Conservation (phyloP, 495 filamentous ascomycete genomes). For the Thozetella sp. region DNA sequence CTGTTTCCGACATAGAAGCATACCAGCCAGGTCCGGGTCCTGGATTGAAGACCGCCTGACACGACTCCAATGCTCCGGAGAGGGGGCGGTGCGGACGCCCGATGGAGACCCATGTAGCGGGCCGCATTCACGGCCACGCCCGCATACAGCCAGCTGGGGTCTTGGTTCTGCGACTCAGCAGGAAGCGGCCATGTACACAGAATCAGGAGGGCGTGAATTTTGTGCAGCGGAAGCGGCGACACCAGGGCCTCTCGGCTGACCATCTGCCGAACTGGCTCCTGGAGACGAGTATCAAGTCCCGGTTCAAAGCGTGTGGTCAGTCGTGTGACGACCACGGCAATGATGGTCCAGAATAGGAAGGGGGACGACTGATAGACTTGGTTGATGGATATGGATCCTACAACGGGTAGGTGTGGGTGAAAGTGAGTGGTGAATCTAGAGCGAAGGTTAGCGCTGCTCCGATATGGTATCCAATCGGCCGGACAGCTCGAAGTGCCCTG, state of each 20-base stretch:
- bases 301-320: conserved; percentile 3
- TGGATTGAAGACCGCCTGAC: conserved; percentile 15
- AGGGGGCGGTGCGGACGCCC: conserved; percentile 10
- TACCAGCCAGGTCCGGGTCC: conserved; percentile 27
- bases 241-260: conserved; percentile 14
- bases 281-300: neutral
- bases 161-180: conserved; percentile 18
- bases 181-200: conserved; percentile 32
- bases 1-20: conserved; percentile 28
- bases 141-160: conserved; percentile 32
- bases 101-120: conserved; percentile 27
- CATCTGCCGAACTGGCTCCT: conserved; percentile 17
- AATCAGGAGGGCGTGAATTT: conserved; percentile 28
- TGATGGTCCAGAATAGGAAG: conserved; percentile 33
- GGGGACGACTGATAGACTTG: conserved; percentile 19
- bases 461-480: too few relatives aligned
- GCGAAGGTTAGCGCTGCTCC: neutral
- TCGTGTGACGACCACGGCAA: conserved; percentile 10
- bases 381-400: conserved; percentile 23
- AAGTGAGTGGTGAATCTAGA: conserved; percentile 22
- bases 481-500: too few relatives aligned
- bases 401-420: conserved; percentile 23
- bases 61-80: conserved; percentile 11
- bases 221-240: conserved; percentile 23
- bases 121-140: conserved; percentile 30